Percentiles rank a stretch among this genome's conserved stretches.
Conservation (phyloP, 1,139 yeast species). For the Suhomyces ambrosiae region DNA sequence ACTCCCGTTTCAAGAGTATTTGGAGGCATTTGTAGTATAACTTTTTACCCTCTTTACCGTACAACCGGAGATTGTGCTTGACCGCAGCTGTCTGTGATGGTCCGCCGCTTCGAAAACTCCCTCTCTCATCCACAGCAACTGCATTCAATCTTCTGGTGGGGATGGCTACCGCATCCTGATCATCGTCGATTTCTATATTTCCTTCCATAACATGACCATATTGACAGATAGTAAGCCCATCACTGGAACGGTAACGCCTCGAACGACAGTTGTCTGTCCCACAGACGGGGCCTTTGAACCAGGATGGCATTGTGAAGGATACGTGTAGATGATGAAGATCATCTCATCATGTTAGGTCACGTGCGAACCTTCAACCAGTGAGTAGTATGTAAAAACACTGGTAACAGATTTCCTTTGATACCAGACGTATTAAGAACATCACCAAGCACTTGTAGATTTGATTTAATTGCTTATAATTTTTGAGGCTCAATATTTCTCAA, state of each 20-base stretch:
- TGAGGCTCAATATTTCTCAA: too few species aligned
- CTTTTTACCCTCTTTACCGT: conserved; percentile 56
- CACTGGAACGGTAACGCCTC: conserved; percentile 64
- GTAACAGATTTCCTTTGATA: too few species aligned
- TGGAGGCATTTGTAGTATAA: conserved; percentile 58
- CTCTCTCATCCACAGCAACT: conserved; percentile 18
- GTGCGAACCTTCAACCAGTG: too few species aligned
- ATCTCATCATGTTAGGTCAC: too few species aligned
- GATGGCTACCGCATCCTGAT: conserved; percentile 56
- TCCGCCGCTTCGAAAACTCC: conserved; percentile 13
- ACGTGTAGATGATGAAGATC: too few species aligned
- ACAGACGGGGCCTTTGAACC: conserved; percentile 78
- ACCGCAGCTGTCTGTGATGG: conserved; percentile 9
- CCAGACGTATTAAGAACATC: too few species aligned
- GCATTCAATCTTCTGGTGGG: conserved; percentile 60
- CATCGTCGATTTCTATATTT: conserved; percentile 75
- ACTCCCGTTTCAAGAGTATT: conserved; percentile 52
- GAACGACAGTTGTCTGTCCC: conserved; percentile 91
- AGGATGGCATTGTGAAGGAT: conserved; percentile 25
- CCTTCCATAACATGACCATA: conserved; percentile 89
- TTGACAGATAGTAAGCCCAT: conserved; percentile 83
- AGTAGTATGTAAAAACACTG: too few species aligned
- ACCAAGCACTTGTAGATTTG: too few species aligned
- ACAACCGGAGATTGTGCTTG: conserved; percentile 23
- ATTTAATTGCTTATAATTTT: too few species aligned